Conservation (phyloP, 1,284 basidiomycete species). For the Peniophora sp. region DNA sequence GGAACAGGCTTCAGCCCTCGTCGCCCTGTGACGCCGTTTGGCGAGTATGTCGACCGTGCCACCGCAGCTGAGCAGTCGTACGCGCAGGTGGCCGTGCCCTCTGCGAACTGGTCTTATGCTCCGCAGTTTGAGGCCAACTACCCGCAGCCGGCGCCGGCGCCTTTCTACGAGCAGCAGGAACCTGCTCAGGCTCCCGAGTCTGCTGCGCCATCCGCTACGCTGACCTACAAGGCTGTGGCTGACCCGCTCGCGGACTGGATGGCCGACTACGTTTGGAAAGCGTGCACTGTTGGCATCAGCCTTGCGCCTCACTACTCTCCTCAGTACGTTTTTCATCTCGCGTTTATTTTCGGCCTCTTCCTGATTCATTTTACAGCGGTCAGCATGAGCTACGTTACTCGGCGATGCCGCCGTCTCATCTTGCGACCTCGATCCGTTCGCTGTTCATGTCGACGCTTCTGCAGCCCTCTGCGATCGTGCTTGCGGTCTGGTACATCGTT, state of each 20-base stretch:
- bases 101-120: conserved; percentile 4
- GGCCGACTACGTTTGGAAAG: conserved; percentile 70
- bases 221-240: conserved; percentile 59
- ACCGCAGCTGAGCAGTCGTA: conserved; percentile 35
- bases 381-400: conserved; percentile 21
- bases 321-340: conserved; percentile 18
- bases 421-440: conserved; percentile 63
- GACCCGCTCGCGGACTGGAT: conserved; percentile 74
- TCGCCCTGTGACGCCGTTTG: conserved; percentile 67
- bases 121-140: conserved; percentile 14
- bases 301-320: conserved; percentile 32
- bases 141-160: conserved; percentile 15
- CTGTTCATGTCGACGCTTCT: conserved; percentile 72
- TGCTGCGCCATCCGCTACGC: conserved; percentile 43
- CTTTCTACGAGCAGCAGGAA: conserved; percentile 19
- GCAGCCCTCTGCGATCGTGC: conserved; percentile 72
- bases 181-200: conserved; percentile 24
- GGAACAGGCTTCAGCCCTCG: conserved; percentile 59
- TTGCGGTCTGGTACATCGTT: conserved; percentile 79
- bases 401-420: conserved; percentile 40
- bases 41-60: conserved; percentile 64
- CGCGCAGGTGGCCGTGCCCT: not conserved
- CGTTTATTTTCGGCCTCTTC: not conserved
- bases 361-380: conserved; percentile 17
- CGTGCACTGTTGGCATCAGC: conserved; percentile 58